Conservation (phyloP, 2,329 filamentous ascomycete genomes). For the Apiospora rasikravindrae region DNA sequence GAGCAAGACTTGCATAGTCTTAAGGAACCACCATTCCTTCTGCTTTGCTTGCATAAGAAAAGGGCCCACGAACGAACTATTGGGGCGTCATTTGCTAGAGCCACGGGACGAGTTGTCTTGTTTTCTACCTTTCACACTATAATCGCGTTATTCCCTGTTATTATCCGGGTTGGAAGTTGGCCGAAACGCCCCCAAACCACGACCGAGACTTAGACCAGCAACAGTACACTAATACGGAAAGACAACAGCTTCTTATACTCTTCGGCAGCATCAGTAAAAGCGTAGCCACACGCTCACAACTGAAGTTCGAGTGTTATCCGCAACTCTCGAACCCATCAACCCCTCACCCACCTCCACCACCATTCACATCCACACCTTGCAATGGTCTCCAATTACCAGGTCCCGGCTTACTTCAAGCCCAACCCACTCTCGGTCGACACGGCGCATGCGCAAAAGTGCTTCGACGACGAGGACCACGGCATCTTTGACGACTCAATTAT, state of each 20-base stretch:
- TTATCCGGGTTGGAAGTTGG: neutral
- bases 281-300: constrained; percentile 10
- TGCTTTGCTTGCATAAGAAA: neutral
- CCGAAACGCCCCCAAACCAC: constrained; percentile 8
- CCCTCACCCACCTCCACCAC: constrained; percentile 17
- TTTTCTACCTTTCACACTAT: constrained; percentile 9
- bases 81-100: constrained; percentile 8
- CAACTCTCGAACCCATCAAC: constrained; percentile 23
- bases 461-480: constrained; percentile 65
- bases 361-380: constrained; percentile 30
- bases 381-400: constrained; percentile 59
- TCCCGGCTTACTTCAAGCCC: constrained; percentile 58
- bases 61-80: neutral
- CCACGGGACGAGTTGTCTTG: constrained; percentile 16
- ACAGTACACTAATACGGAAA: constrained; percentile 14
- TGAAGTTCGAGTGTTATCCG: constrained; percentile 22
- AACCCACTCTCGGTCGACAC: constrained; percentile 60
- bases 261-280: neutral
- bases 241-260: constrained; percentile 18
- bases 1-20: constrained; percentile 20
- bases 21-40: constrained; percentile 14
- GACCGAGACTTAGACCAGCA: constrained; percentile 1
- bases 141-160: neutral
- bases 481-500: constrained; percentile 66
- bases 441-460: constrained; percentile 59